Evolutionary conservation across 768 basidiomycete species (phyloP).

Genomic region (Leucosporidium creatinivorum): DNA sequence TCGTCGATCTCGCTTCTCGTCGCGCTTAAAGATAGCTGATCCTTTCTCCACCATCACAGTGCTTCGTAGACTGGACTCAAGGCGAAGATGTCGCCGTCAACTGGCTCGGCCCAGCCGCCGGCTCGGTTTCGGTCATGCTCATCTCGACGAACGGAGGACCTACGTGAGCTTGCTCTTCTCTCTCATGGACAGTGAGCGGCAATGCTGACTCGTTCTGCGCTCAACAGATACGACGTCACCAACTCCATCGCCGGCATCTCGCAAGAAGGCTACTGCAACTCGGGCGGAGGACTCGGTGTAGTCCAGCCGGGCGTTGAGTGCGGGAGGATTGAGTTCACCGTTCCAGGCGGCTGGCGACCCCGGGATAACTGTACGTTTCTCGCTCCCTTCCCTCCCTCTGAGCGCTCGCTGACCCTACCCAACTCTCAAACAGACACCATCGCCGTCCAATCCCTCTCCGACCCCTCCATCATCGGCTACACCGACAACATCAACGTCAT

Average conservation of each 20-base stretch:
- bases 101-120: constrained; percentile 30
- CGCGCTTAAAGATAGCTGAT: neutral
- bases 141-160: constrained; percentile 24
- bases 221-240: constrained; percentile 6
- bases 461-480: constrained; percentile 20
- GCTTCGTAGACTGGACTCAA: constrained; percentile 26
- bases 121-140: constrained; percentile 27
- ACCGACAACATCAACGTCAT: constrained; percentile 31
- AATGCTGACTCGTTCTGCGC: too few relatives aligned
- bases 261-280: constrained; percentile 29
- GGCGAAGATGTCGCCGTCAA: constrained; percentile 25
- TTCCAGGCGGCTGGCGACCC: constrained; percentile 19
- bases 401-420: neutral
- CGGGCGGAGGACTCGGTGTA: constrained; percentile 19
- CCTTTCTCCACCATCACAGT: neutral
- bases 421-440: constrained; percentile 20
- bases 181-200: too few relatives aligned
- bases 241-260: constrained; percentile 8
- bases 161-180: neutral
- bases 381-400: accelerated
- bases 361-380: constrained; percentile 24
- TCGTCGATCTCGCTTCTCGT: neutral
- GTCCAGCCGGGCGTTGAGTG: constrained; percentile 19
- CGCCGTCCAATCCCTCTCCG: constrained; percentile 23
- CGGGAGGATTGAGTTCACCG: constrained; percentile 24